Base-by-base conservation (phyloP, 2,329 filamentous ascomycete genomes). In the Sporothrix dimorphospora region DNA sequence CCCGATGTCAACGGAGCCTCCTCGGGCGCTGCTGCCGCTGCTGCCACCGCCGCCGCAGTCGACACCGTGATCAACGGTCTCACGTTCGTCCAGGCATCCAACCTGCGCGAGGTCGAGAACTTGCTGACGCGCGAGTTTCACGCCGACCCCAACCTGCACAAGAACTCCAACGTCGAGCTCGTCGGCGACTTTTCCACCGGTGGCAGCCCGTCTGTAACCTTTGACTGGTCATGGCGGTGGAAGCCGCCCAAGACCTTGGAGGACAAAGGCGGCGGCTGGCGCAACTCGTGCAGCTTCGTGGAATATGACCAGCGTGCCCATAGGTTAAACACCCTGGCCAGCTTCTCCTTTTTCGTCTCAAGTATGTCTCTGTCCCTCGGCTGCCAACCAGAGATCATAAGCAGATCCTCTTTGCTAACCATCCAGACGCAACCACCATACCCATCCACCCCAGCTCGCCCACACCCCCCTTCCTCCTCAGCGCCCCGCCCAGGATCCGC, bases 191-290 rank as follows among this genome's bases (percentile, higher is more conserved):
- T 92, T 79, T 87, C 89, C 2, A 99, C 96, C 0, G 90, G 87
- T 42, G 94, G 95, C n/a, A 93, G 86, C 77, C 85, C 91, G 7
- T 95, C 93, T 1, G 91, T 97, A 40, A 90, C 94, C 45, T 98
- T 98, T 79, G 92, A 95, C 75, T 99, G 95, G 94, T 91, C 91
- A 8, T 99, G 96, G 96, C 96, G 92, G 84, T 99, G 95, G 94
- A 94, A 92, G 79, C 93, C 96, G 9, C 96, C 96, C 49, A 97
- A 94, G 84, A 78, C 84, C 16, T 83, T 84, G 19, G 94, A 98
- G 79, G 94, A 98, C 79, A 89, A 89, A 77, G 93, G 92, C 40
- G 94, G 94, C 72, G 96, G 96, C 59, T 99, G 96, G 95, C 92
- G 94, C 79, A 98, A 97, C 79, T 92, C 91, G 77, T 98, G 96